phyloP scores from a whole-genome alignment of 768 basidiomycete species.

The Podaxis mareebaensis region DNA sequence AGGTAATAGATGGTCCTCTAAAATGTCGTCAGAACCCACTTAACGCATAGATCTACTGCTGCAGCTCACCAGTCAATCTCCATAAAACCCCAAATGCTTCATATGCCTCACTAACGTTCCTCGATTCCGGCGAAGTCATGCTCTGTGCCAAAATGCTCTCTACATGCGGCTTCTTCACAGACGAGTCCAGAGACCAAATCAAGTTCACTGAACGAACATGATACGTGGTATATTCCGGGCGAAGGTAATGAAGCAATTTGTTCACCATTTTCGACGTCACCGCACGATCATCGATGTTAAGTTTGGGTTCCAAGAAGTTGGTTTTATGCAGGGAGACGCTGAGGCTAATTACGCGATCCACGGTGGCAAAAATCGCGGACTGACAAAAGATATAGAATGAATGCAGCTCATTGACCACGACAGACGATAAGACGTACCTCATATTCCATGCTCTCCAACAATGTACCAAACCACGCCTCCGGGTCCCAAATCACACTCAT shows the following conservation, averaged over 20 bases:
- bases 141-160: slow-evolving; percentile 79
- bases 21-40: background rate
- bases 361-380: slow-evolving; percentile 63
- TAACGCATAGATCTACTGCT: background rate
- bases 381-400: slow-evolving; percentile 26
- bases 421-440: slow-evolving; percentile 41
- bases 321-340: slow-evolving; percentile 56
- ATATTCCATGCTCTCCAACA: slow-evolving; percentile 55
- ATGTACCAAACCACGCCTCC: slow-evolving; percentile 54
- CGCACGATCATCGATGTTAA: slow-evolving; percentile 54
- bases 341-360: slow-evolving; percentile 63
- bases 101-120: slow-evolving; percentile 56
- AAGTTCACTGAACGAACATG: slow-evolving; percentile 81
- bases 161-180: slow-evolving; percentile 58
- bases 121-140: slow-evolving; percentile 56
- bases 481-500: slow-evolving; percentile 61
- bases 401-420: background rate
- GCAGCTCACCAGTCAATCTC: slow-evolving; percentile 73
- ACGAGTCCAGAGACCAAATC: slow-evolving; percentile 76
- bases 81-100: slow-evolving; percentile 93
- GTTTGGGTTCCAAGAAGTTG: slow-evolving; percentile 47
- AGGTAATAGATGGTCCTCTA: slow-evolving; percentile 81
- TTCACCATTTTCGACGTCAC: slow-evolving; percentile 62
- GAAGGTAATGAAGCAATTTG: slow-evolving; percentile 75
- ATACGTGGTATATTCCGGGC: slow-evolving; percentile 63